Conservation (phyloP, 495 filamentous ascomycete genomes). For the Apiosordaria backusii region DNA sequence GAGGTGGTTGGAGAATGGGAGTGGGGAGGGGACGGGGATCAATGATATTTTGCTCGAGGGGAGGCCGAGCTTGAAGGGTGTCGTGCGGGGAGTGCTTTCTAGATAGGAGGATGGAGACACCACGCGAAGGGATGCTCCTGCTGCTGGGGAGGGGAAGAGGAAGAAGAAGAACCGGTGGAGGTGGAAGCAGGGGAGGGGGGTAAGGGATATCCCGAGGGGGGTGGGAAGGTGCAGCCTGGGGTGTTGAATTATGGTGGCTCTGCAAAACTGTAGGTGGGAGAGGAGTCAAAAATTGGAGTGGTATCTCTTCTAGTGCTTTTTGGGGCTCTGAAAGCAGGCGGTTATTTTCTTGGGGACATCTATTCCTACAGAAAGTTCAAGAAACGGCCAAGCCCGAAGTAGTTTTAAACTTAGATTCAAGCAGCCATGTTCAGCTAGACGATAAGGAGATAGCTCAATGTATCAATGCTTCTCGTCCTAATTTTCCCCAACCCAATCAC, state of each 20-base stretch:
- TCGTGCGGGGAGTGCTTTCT: conserved; percentile 43
- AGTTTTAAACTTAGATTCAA: too few relatives aligned
- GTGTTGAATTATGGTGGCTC: neutral
- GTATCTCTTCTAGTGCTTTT: neutral
- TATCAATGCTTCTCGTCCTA: too few relatives aligned
- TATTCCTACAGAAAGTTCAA: neutral
- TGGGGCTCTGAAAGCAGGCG: neutral
- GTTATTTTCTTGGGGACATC: neutral
- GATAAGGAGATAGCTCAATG: too few relatives aligned
- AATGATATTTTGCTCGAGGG: conserved; percentile 48
- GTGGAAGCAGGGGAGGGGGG: neutral
- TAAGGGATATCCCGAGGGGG: neutral
- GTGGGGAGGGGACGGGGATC: conserved; percentile 44
- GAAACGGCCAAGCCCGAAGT: too few relatives aligned
- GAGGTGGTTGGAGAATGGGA: conserved; percentile 58
- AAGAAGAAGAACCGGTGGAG: neutral
- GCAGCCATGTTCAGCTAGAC: neutral
- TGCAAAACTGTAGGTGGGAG: neutral
- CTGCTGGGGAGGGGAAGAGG: neutral
- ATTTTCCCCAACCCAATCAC: too few relatives aligned
- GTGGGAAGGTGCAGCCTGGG: neutral
- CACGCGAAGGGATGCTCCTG: neutral
- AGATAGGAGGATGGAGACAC: conserved; percentile 32
- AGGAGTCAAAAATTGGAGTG: neutral
- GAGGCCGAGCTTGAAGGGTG: conserved; percentile 38